phyloP scores from a whole-genome alignment of 495 filamentous ascomycete genomes.

The Neurospora intermedia region DNA sequence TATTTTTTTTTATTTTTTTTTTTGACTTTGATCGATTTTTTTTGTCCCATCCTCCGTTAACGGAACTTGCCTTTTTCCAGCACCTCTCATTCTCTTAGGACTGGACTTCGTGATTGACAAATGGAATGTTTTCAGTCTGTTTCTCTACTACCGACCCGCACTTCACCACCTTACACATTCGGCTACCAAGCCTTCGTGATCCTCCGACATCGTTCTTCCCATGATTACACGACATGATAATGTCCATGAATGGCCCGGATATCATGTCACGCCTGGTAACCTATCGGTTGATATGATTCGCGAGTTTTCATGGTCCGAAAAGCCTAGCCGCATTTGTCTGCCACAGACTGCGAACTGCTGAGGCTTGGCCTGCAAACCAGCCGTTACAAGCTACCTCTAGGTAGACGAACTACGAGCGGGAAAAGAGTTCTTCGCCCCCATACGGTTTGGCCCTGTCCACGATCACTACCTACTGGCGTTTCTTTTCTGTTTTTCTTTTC shows the following conservation, averaged over 20 bases:
- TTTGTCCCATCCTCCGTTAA: not conserved
- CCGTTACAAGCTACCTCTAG: not conserved
- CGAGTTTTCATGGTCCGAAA: not conserved
- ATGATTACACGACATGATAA: not conserved
- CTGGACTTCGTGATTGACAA: not conserved
- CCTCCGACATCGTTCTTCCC: not conserved
- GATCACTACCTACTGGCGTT: not conserved
- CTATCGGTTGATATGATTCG: not conserved
- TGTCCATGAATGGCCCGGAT: not conserved
- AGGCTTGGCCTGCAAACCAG: conserved; percentile 4
- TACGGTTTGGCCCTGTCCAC: not conserved
- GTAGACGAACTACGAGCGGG: not conserved
- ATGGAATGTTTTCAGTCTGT: not conserved
- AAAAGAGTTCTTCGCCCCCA: not conserved
- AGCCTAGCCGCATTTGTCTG: conserved; percentile 4
- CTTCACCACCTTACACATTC: not conserved
- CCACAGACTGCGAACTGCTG: not conserved
- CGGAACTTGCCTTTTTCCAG: not conserved
- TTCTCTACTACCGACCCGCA: not conserved
- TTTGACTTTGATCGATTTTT: not conserved
- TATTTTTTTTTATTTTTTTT: no score
- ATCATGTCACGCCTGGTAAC: not conserved
- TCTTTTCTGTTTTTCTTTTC: not conserved
- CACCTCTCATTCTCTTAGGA: not conserved
- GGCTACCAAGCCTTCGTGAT: not conserved